Conservation (phyloP, 345 rosid genomes). For the Mercurialis annua region DNA sequence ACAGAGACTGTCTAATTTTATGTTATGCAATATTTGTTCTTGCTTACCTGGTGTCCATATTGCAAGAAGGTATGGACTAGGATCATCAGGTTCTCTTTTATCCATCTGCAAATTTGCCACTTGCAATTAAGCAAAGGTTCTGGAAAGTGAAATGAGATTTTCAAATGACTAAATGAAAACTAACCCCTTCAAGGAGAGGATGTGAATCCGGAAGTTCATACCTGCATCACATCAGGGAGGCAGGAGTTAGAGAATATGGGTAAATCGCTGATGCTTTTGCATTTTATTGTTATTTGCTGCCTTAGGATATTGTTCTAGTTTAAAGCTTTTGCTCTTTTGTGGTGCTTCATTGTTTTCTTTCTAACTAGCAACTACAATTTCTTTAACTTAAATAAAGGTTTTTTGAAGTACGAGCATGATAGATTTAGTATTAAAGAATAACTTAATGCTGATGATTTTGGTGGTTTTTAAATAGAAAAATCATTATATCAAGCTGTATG, state of each 20-base stretch:
- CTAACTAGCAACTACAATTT: neutral
- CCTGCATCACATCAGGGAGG: conserved; percentile 46
- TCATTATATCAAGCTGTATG: conserved; percentile 6
- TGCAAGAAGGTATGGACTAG: conserved; percentile 80
- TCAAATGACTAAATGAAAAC: conserved; percentile 15
- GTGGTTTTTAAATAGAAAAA: neutral
- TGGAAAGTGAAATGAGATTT: neutral
- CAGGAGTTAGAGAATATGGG: conserved; percentile 8
- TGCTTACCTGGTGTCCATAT: conserved; percentile 94
- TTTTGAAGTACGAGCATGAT: neutral
- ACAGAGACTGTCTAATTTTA: neutral
- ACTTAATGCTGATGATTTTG: neutral
- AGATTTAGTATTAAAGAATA: neutral
- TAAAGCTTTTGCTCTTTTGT: neutral
- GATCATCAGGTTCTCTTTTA: conserved; percentile 75
- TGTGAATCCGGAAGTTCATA: conserved; percentile 90
- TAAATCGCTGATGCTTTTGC: neutral
- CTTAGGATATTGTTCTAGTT: neutral
- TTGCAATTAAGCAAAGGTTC: neutral
- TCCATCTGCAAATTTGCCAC: conserved; percentile 56
- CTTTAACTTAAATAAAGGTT: neutral
- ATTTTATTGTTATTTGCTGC: neutral
- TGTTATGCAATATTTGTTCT: neutral
- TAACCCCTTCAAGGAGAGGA: conserved; percentile 73
- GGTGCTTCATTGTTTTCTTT: neutral